These are phyloP conservation scores for Fraxinus cuspidata DNA, from an alignment of 257 asterid species.

Conservation along the genomic window DNA sequence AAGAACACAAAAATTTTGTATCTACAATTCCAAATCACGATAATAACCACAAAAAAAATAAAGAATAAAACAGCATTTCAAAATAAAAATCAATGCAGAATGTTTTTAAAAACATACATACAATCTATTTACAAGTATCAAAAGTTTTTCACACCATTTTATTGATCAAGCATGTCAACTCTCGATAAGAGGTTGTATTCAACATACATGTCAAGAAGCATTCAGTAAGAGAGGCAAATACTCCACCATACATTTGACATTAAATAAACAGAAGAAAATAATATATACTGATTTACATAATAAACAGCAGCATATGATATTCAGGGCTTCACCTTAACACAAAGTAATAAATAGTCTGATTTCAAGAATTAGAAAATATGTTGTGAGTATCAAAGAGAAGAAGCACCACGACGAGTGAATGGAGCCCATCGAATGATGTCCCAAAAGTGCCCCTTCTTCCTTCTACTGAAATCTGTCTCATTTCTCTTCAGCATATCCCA, in stretches of 20 bases:
- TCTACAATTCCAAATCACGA: no score
- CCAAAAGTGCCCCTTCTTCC: slow-evolving; percentile 29
- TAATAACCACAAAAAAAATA: no score
- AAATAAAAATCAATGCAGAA: background rate
- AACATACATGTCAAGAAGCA: background rate
- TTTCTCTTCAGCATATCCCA: slow-evolving; percentile 59
- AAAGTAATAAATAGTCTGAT: no score
- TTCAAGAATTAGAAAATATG: no score
- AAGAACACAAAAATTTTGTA: no score
- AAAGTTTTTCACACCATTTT: background rate
- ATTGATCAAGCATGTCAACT: background rate
- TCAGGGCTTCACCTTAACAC: no score
- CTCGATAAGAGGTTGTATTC: background rate
- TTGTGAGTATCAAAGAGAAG: background rate
- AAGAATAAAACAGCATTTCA: no score
- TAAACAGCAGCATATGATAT: no score
- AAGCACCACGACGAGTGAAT: slow-evolving; percentile 12
- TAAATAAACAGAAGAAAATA: no score
- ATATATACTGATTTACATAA: no score
- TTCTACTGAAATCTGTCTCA: slow-evolving; percentile 20
- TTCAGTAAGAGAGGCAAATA: no score
- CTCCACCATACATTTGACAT: background rate
- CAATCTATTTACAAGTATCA: background rate
- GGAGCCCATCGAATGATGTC: slow-evolving; percentile 31
- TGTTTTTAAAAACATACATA: background rate